phyloP scores from a whole-genome alignment of 148 eudicot species.

The Hydrangea macrophylla region DNA sequence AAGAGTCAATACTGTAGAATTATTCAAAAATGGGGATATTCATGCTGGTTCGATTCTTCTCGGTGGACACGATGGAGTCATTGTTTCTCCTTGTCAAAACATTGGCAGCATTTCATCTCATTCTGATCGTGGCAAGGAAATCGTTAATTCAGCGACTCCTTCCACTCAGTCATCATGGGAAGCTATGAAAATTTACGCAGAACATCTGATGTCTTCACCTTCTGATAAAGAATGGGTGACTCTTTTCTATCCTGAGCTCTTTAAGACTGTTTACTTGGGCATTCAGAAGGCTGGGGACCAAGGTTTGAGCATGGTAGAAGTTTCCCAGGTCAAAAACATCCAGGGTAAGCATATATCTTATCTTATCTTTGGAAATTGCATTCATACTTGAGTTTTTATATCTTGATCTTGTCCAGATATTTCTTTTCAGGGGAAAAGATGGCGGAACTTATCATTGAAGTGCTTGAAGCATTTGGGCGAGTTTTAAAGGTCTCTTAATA shows the following conservation, averaged over 20 bases:
- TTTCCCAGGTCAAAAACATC: conserved; percentile 46
- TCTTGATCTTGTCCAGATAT: conserved; percentile 11
- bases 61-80: conserved; percentile 39
- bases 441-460: conserved; percentile 57
- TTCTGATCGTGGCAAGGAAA: conserved; percentile 34
- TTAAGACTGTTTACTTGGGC: conserved; percentile 47
- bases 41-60: conserved; percentile 4
- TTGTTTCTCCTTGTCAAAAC: conserved; percentile 29
- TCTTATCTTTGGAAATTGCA: conserved; percentile 7
- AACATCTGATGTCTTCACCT: conserved; percentile 29
- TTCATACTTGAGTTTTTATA: neutral
- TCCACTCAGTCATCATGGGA: conserved; percentile 72
- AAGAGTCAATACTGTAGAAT: conserved; percentile 35
- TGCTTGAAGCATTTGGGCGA: conserved; percentile 73
- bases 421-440: conserved; percentile 42
- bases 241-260: conserved; percentile 42
- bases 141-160: conserved; percentile 32
- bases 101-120: conserved; percentile 20
- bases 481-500: conserved; percentile 63
- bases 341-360: conserved; percentile 38
- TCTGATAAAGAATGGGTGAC: conserved; percentile 23
- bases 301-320: conserved; percentile 70
- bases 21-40: conserved; percentile 36
- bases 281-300: conserved; percentile 92
- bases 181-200: conserved; percentile 54